A percentile compares a stretch with the other conserved stretches of the same genome.
Conservation (phyloP, 2,329 filamentous ascomycete genomes). For the Aureobasidium sp. region DNA sequence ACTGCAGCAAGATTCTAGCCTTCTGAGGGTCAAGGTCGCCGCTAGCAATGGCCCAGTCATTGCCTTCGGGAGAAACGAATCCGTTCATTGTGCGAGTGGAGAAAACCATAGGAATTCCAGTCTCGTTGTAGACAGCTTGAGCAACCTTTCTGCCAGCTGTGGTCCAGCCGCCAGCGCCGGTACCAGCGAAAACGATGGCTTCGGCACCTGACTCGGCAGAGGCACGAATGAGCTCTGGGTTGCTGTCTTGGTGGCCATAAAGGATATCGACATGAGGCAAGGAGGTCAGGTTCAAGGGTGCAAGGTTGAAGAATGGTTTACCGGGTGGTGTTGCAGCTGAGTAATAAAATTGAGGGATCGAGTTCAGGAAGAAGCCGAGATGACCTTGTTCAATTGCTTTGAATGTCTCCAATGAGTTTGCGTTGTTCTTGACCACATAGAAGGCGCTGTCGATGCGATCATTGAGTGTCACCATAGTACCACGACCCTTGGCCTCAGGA, state of each 20-base stretch:
- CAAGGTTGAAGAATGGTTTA: constrained; percentile 37
- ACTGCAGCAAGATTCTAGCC: constrained; percentile 43
- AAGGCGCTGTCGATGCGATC: constrained; percentile 52
- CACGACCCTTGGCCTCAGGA: constrained; percentile 39
- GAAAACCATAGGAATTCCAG: constrained; percentile 42
- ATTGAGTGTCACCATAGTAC: constrained; percentile 53
- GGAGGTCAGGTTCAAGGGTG: constrained; percentile 20
- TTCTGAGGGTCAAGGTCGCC: constrained; percentile 51
- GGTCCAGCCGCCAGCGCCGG: constrained; percentile 46
- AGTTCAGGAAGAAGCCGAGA: constrained; percentile 50
- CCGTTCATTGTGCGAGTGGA: constrained; percentile 46
- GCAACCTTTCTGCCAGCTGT: constrained; percentile 32
- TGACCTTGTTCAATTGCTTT: constrained; percentile 48
- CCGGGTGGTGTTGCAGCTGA: constrained; percentile 41
- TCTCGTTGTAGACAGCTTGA: constrained; percentile 36
- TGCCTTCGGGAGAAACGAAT: constrained; percentile 34
- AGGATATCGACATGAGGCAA: constrained; percentile 50
- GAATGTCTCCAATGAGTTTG: constrained; percentile 57
- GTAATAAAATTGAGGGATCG: constrained; percentile 54
- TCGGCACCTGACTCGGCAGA: constrained; percentile 43
- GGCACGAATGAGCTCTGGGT: constrained; percentile 38
- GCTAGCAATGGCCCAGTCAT: constrained; percentile 33
- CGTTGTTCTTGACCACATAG: constrained; percentile 54
- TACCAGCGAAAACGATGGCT: constrained; percentile 48
- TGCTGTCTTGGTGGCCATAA: constrained; percentile 47